Conservation (phyloP, 2,329 filamentous ascomycete species). For the Phaeosphaeria sp. region DNA sequence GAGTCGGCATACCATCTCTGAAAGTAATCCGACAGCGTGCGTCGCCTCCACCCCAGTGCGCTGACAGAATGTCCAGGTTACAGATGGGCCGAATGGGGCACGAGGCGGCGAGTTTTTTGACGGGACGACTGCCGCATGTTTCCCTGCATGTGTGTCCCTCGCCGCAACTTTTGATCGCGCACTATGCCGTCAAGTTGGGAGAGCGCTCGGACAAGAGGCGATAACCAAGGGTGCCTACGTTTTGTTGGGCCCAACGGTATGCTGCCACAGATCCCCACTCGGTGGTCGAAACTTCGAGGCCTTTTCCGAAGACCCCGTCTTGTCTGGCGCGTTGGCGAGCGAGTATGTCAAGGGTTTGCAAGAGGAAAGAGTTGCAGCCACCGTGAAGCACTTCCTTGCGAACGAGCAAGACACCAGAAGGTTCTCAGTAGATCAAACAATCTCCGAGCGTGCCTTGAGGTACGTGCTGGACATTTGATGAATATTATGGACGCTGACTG, state of each 20-base stretch:
- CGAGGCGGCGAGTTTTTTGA: slow-evolving; percentile 68
- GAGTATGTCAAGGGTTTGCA: slow-evolving; percentile 55
- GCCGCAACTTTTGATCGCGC: slow-evolving; percentile 36
- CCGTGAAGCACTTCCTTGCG: slow-evolving; percentile 68
- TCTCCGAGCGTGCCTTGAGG: background rate
- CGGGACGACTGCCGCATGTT: slow-evolving; percentile 70
- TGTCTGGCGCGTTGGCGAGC: slow-evolving; percentile 7
- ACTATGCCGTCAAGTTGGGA: slow-evolving; percentile 31
- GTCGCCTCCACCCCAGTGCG: background rate
- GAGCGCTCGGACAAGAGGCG: slow-evolving; percentile 29
- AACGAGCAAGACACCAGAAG: slow-evolving; percentile 65
- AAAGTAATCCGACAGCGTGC: background rate
- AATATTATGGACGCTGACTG: background rate
- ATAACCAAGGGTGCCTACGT: background rate
- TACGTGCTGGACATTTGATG: background rate
- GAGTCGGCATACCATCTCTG: slow-evolving; percentile 5
- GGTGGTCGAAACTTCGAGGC: slow-evolving; percentile 13
- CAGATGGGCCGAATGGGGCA: slow-evolving; percentile 72
- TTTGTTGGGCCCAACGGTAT: slow-evolving; percentile 31
- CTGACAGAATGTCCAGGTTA: slow-evolving; percentile 44
- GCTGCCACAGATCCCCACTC: slow-evolving; percentile 14
- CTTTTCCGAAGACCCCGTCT: slow-evolving; percentile 10
- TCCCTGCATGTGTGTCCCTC: slow-evolving; percentile 75
- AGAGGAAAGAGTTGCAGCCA: slow-evolving; percentile 31
- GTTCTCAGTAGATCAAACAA: background rate